These are phyloP conservation scores for Claviceps sp. DNA, from an alignment of 2,329 filamentous ascomycete genomes.

Conservation along the genomic window DNA sequence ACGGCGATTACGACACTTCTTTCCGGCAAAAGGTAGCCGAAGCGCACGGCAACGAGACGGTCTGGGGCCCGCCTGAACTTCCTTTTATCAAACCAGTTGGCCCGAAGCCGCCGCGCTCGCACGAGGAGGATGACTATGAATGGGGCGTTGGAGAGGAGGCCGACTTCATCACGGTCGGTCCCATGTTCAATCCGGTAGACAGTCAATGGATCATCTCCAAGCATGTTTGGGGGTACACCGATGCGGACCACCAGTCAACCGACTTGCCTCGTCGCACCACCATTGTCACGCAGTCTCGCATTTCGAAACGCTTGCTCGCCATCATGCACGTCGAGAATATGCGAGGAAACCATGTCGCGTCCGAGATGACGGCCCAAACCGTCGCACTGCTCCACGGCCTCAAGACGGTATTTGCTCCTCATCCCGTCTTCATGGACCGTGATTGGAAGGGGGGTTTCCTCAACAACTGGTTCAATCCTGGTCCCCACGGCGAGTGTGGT, in stretches of 20 bases:
- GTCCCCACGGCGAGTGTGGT: slow-evolving; percentile 39
- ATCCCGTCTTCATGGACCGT: slow-evolving; percentile 68
- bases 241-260: slow-evolving; percentile 31
- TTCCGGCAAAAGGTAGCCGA: slow-evolving; percentile 52
- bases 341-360: slow-evolving; percentile 60
- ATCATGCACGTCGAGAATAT: slow-evolving; percentile 69
- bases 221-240: slow-evolving; percentile 54
- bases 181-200: slow-evolving; percentile 62
- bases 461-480: slow-evolving; percentile 47
- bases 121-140: slow-evolving; percentile 51
- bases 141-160: slow-evolving; percentile 69
- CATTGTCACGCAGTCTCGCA: slow-evolving; percentile 64
- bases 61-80: slow-evolving; percentile 54
- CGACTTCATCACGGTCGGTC: slow-evolving; percentile 60
- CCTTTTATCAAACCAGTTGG: slow-evolving; percentile 49
- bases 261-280: slow-evolving; percentile 58
- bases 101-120: slow-evolving; percentile 45
- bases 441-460: slow-evolving; percentile 47
- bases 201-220: slow-evolving; percentile 61
- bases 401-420: slow-evolving; percentile 65
- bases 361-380: slow-evolving; percentile 67
- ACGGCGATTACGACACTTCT: slow-evolving; percentile 52
- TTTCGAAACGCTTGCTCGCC: slow-evolving; percentile 58
- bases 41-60: slow-evolving; percentile 33
- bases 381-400: slow-evolving; percentile 63